A percentile compares a stretch with the other conserved stretches of the same genome.
These are phyloP conservation scores for Acer saccharum DNA, from an alignment of 345 rosid genomes.

Conservation along the genomic window DNA sequence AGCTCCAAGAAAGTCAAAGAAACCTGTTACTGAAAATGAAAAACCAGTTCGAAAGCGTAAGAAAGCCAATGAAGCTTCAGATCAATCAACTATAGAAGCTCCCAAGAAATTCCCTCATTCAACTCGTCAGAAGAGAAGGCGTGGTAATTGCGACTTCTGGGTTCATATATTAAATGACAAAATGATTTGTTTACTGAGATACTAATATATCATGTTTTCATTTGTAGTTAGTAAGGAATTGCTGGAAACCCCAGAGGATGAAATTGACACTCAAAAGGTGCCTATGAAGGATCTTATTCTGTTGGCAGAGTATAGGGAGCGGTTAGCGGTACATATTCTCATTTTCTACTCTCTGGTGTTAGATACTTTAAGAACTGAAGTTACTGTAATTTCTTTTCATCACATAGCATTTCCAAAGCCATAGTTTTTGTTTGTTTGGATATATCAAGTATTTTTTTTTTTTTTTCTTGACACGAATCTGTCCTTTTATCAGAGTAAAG, in stretches of 20 bases:
- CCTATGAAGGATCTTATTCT: conserved; percentile 71
- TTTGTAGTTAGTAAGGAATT: conserved; percentile 57
- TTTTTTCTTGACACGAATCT: conserved; percentile 9
- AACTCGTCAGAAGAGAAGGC: conserved; percentile 60
- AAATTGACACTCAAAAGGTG: conserved; percentile 51
- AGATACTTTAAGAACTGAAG: neutral
- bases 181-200: conserved; percentile 11
- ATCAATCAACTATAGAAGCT: conserved; percentile 39
- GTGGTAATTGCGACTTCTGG: conserved; percentile 37
- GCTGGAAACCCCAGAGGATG: conserved; percentile 76
- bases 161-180: neutral
- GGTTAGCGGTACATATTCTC: conserved; percentile 45
- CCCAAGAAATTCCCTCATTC: conserved; percentile 75
- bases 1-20: conserved; percentile 39
- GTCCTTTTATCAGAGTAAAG: conserved; percentile 52
- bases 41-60: conserved; percentile 41
- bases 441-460: neutral
- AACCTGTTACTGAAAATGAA: conserved; percentile 32
- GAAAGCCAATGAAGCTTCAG: conserved; percentile 37
- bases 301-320: conserved; percentile 66
- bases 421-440: neutral
- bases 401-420: no score
- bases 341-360: conserved; percentile 6
- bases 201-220: conserved; percentile 11
- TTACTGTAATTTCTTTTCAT: neutral